Evolutionary conservation across 2,329 filamentous ascomycete species (phyloP).

Genomic region (Botrytis squamosa): DNA sequence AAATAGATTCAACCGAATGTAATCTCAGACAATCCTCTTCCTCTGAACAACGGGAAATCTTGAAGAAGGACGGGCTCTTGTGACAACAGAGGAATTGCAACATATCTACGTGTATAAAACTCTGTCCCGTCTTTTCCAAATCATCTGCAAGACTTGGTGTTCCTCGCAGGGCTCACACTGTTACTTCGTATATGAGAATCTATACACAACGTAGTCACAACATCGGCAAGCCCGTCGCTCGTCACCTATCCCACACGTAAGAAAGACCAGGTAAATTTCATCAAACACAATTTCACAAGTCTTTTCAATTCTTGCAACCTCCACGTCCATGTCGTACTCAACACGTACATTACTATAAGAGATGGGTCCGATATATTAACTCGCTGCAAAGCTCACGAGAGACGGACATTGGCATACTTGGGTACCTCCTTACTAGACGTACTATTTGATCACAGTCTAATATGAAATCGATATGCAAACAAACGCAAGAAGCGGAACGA

Average conservation of each 20-base stretch:
- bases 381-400: slow-evolving; percentile 19
- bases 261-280: slow-evolving; percentile 1
- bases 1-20: slow-evolving; percentile 5
- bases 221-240: slow-evolving; percentile 19
- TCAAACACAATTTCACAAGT: neutral
- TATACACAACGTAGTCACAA: slow-evolving; percentile 18
- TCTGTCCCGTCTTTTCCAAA: neutral
- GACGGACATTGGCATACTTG: slow-evolving; percentile 18
- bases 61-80: slow-evolving; percentile 1
- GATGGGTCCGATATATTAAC: slow-evolving; percentile 18
- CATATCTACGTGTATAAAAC: slow-evolving; percentile 10
- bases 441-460: slow-evolving; percentile 7
- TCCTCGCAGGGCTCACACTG: slow-evolving; percentile 13
- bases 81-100: slow-evolving; percentile 8
- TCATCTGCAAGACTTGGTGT: slow-evolving; percentile 16
- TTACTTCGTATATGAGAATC: slow-evolving; percentile 16
- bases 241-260: slow-evolving; percentile 15
- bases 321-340: neutral
- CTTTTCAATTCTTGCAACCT: neutral
- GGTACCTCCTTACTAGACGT: neutral
- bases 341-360: slow-evolving; percentile 9
- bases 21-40: slow-evolving; percentile 3
- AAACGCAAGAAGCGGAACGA: slow-evolving; percentile 3
- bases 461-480: slow-evolving; percentile 12
- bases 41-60: neutral